Evolutionary conservation across 352 stramenopile species (phyloP).

Genomic region (Phytophthora citricola): DNA sequence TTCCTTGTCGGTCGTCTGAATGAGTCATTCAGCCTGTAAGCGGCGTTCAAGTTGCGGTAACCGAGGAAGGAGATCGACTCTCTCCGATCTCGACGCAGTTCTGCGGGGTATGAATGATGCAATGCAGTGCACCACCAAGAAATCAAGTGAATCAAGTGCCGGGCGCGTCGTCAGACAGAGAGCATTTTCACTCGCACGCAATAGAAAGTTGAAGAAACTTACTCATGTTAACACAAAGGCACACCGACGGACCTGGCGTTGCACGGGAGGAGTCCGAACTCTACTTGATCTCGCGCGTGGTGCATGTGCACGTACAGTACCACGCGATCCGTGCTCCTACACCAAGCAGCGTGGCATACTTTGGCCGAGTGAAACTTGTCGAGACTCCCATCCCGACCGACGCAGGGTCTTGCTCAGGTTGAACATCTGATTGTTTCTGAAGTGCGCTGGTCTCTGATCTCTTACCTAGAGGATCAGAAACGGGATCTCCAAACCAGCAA

Average conservation of each 20-base stretch:
- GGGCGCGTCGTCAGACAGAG: background rate
- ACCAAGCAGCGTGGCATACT: constrained; percentile 17
- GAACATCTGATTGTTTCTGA: constrained; percentile 26
- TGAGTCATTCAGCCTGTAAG: too few species aligned
- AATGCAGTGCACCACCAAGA: too few species aligned
- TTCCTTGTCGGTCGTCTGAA: too few species aligned
- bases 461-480: constrained; percentile 11
- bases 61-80: too few species aligned
- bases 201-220: too few species aligned
- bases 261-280: constrained; percentile 9
- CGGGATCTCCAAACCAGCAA: constrained; percentile 3
- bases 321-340: constrained; percentile 2
- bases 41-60: too few species aligned
- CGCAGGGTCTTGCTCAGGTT: background rate
- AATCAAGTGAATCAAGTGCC: too few species aligned
- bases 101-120: too few species aligned
- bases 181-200: too few species aligned
- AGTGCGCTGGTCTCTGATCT: constrained; percentile 12
- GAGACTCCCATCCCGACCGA: constrained; percentile 11
- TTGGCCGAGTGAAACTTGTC: constrained; percentile 7
- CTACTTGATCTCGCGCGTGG: constrained; percentile 27
- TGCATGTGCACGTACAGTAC: constrained; percentile 1
- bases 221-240: constrained; percentile 12
- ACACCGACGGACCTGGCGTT: background rate
- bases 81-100: too few species aligned